Base-by-base conservation (phyloP, 768 basidiomycete species). In the Boletus rubroflammeus region DNA sequence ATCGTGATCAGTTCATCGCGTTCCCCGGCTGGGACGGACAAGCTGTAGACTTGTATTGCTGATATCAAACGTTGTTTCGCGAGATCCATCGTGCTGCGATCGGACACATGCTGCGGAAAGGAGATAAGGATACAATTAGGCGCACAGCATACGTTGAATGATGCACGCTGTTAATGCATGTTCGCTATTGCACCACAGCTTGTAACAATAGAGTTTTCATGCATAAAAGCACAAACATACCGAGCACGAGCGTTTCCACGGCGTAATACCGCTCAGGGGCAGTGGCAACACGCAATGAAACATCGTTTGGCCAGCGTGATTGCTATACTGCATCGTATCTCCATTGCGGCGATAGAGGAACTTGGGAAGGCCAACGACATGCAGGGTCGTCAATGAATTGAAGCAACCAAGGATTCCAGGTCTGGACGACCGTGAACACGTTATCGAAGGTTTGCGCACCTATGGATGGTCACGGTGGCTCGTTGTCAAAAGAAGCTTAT, bases 221-320 rank as follows among this genome's bases (percentile, higher is more conserved):
- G 48, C n/a, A 45, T 29, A 42, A 40, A 39, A 50, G 38, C 25
- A 49, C 51, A 43, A 28, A 54, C 44, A 64, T 59, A 57, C 47
- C 42, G 14, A 48, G 36, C 28, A 51, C 19, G 21, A 35, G 21
- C 25, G 42, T 56, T 52, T 56, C 60, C 55, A 57, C 50, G 56
- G 61, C 35, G 60, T 67, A 62, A 65, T 61, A 58, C 60, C 60
- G 62, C 56, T 63, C 61, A 63, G 67, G 65, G 61, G 61, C 65
- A 55, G 58, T 57, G 54, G 58, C 49, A 51, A 58, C 55, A 47
- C 55, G 50, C 62, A 51, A 67, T 45, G 55, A 62, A 56, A 34
- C 21, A 40, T 36, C 44, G 35, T 51, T 19, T 50, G 51, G 26
- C 43, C 54, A 45, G 39, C 35, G 49, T 42, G 49, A 46, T 50